A percentile compares a stretch with the other conserved stretches of the same genome.
These are phyloP conservation scores for Paramecium caudatum DNA, from an alignment of 73 alveolate species.

Conservation along the genomic window DNA sequence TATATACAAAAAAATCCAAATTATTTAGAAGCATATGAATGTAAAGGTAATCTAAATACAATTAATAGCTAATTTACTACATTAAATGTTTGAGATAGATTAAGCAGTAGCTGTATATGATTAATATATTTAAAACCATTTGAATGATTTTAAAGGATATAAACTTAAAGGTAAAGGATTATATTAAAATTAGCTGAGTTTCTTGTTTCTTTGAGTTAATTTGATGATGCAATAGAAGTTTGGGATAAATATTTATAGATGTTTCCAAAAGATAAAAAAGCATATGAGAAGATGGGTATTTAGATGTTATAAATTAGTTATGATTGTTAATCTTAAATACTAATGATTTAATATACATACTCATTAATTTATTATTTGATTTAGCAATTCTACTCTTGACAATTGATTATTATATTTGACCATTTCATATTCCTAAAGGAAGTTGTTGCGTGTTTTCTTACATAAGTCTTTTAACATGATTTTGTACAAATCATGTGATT, in stretches of 20 bases:
- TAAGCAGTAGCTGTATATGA: conserved; percentile 7
- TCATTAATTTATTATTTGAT: conserved; percentile 11
- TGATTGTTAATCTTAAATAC: conserved; percentile 27
- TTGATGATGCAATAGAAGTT: conserved; percentile 53
- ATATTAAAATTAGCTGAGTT: not conserved
- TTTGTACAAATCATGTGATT: not conserved
- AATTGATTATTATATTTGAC: not conserved
- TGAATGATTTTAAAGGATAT: conserved; percentile 4
- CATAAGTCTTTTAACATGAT: not conserved
- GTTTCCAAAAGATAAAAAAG: conserved; percentile 38
- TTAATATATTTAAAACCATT: not conserved
- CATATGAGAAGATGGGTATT: conserved; percentile 46
- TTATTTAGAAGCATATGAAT: not conserved
- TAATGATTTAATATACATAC: not conserved
- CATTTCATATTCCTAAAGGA: not conserved
- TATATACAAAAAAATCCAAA: not conserved
- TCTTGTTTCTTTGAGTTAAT: conserved; percentile 30
- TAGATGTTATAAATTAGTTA: not conserved
- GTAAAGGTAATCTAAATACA: not conserved
- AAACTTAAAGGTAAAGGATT: not conserved
- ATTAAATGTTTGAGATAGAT: conserved; percentile 29
- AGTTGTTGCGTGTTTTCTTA: conserved; percentile 43
- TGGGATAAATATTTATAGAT: conserved; percentile 3
- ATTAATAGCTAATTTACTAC: not conserved
- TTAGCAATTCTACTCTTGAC: conserved; percentile 38